phyloP scores from a whole-genome alignment of 2,329 filamentous ascomycete species.

The Clonostachys byssicola region DNA sequence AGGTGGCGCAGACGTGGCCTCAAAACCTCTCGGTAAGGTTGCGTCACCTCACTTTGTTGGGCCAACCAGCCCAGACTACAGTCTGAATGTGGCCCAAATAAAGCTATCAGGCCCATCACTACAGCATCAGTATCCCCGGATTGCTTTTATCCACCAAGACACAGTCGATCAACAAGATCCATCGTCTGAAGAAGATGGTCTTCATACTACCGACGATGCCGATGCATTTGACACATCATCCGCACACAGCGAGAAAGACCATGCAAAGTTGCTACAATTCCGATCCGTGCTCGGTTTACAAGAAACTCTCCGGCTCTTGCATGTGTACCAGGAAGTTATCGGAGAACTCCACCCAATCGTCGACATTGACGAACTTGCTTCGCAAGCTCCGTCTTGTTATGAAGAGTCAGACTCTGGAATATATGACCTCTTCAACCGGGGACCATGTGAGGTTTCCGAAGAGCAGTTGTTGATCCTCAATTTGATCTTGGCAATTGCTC shows the following conservation, averaged over 20 bases:
- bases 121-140: background rate
- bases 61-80: too few relatives aligned
- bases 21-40: too few relatives aligned
- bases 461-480: conserved; percentile 6
- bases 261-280: background rate
- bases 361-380: background rate
- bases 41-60: too few relatives aligned
- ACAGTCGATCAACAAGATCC: background rate
- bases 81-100: too few relatives aligned
- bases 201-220: background rate
- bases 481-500: conserved; percentile 5
- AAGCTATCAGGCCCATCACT: too few relatives aligned
- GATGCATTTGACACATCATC: background rate
- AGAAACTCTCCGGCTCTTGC: background rate
- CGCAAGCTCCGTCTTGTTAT: background rate
- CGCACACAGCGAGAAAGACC: background rate
- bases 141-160: background rate
- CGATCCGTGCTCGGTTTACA: background rate
- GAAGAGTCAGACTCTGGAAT: background rate
- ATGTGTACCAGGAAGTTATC: background rate
- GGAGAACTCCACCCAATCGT: conserved; percentile 1
- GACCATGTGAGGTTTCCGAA: background rate
- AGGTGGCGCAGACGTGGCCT: too few relatives aligned
- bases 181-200: background rate
- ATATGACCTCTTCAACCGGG: background rate